A percentile compares a stretch with the other conserved stretches of the same genome.
Evolutionary conservation across 2,329 filamentous ascomycete genomes (phyloP).

Genomic region (Aureobasidium zeae): DNA sequence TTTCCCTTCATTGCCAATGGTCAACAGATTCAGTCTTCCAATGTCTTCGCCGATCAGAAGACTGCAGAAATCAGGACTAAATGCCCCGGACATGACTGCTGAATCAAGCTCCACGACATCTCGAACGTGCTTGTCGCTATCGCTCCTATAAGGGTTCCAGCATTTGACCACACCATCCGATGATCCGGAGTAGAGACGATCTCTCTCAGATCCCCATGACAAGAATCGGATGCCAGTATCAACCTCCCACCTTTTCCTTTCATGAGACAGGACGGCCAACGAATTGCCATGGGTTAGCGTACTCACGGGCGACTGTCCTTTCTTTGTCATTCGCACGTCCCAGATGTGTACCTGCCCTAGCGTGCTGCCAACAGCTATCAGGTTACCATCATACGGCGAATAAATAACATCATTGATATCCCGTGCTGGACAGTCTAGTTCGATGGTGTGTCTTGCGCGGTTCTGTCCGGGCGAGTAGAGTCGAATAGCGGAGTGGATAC

Average conservation of each 20-base stretch:
- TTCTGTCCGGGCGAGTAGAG: slow-evolving; percentile 40
- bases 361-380: slow-evolving; percentile 52
- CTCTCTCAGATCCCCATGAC: slow-evolving; percentile 45
- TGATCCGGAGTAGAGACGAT: slow-evolving; percentile 49
- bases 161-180: slow-evolving; percentile 52
- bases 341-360: slow-evolving; percentile 52
- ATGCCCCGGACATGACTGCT: slow-evolving; percentile 49
- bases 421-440: slow-evolving; percentile 47
- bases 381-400: slow-evolving; percentile 38
- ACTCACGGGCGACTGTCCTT: slow-evolving; percentile 38
- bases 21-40: slow-evolving; percentile 46
- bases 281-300: slow-evolving; percentile 43
- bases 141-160: slow-evolving; percentile 48
- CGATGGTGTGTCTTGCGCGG: slow-evolving; percentile 27
- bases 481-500: slow-evolving; percentile 42
- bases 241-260: slow-evolving; percentile 37
- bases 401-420: slow-evolving; percentile 52
- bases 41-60: slow-evolving; percentile 50
- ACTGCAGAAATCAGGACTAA: slow-evolving; percentile 46
- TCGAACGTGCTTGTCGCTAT: slow-evolving; percentile 43
- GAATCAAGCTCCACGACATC: slow-evolving; percentile 42
- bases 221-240: slow-evolving; percentile 52
- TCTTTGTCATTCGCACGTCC: slow-evolving; percentile 40
- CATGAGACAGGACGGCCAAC: slow-evolving; percentile 39
- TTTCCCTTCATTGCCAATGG: slow-evolving; percentile 30